Evolutionary conservation across 2,329 filamentous ascomycete species (phyloP).

Genomic region (Helicocarpus griseus): DNA sequence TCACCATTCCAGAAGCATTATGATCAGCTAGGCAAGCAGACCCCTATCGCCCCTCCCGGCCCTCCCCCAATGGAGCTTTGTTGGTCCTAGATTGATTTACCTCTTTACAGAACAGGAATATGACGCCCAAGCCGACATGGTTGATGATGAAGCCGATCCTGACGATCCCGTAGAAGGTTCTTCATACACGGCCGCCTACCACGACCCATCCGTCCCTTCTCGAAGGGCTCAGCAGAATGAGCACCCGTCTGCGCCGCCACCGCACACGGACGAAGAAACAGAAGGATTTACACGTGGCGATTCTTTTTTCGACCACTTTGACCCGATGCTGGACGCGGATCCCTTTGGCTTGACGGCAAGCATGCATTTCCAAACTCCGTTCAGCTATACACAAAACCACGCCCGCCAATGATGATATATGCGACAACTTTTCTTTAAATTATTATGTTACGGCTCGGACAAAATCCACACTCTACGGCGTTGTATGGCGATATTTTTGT

Average conservation of each 20-base stretch:
- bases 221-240: not conserved
- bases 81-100: slow-evolving; percentile 58
- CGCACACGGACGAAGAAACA: slow-evolving; percentile 26
- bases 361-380: slow-evolving; percentile 87
- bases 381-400: slow-evolving; percentile 40
- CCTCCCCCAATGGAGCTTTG: slow-evolving; percentile 45
- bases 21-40: slow-evolving; percentile 83
- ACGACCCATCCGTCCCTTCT: not conserved
- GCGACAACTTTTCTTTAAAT: not conserved
- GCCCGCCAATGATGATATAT: slow-evolving; percentile 20
- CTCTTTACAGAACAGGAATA: slow-evolving; percentile 87
- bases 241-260: slow-evolving; percentile 23
- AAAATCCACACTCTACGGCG: not conserved
- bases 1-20: slow-evolving; percentile 89
- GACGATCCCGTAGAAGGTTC: slow-evolving; percentile 59
- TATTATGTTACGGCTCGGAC: not conserved
- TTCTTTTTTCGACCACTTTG: slow-evolving; percentile 59
- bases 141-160: slow-evolving; percentile 63
- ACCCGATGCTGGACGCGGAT: slow-evolving; percentile 83
- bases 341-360: slow-evolving; percentile 88
- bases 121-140: slow-evolving; percentile 78
- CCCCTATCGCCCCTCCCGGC: slow-evolving; percentile 39
- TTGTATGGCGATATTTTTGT: not conserved
- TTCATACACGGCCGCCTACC: slow-evolving; percentile 45
- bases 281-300: slow-evolving; percentile 33